Evolutionary conservation across 202 grass and related monocot genomes (phyloP), one percentile per base, ranked within the genome.

Genomic region (Digitaria exilis): DNA sequence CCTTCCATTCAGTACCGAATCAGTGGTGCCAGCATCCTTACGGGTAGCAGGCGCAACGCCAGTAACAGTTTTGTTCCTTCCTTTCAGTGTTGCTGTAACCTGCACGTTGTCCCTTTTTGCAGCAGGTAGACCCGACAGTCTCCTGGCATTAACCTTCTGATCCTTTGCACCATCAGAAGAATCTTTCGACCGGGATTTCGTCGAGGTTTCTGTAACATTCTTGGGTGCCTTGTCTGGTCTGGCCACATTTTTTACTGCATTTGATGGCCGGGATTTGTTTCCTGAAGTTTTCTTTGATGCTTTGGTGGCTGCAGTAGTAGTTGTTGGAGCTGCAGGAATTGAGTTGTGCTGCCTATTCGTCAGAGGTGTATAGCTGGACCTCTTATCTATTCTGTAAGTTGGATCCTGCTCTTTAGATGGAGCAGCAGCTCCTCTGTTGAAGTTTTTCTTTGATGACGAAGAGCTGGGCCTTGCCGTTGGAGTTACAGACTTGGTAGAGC

Each of bases 321-420:
- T 9, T 55, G 30, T 37, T 60, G 32, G 60, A 9, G 80, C 28
- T n/a, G 75, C 18, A n/a, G 88, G 84, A 62, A 13, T 65, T 56
- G 75, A 29, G 63, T 69, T 75, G 17, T 90, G 80, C 10, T 79
- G 80, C 18, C 28, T 87, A 46, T 80, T 82, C 54, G 79, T 57
- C 78, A 89, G 74, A 70, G 75, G 67, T 67, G 80, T 89, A 22
- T 81, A 84, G 57, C 87, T 89, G 73, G 87, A 81, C 66, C 35
- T 87, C 68, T 86, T 89, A 17, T 87, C 72, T 19, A 85, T 75
- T 66, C 73, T 87, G 65, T 72, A 89, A 56, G 76, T 22, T 25
- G 81, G 42, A 31, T 42, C 69, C 43, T 69, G 54, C 32, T 78
- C 50, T 29, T 75, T 82, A 13, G 34, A 71, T 74, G 57, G 81